These are phyloP conservation scores for Trifolium pratense DNA, from an alignment of 306 rosid species.

Conservation along the genomic window DNA sequence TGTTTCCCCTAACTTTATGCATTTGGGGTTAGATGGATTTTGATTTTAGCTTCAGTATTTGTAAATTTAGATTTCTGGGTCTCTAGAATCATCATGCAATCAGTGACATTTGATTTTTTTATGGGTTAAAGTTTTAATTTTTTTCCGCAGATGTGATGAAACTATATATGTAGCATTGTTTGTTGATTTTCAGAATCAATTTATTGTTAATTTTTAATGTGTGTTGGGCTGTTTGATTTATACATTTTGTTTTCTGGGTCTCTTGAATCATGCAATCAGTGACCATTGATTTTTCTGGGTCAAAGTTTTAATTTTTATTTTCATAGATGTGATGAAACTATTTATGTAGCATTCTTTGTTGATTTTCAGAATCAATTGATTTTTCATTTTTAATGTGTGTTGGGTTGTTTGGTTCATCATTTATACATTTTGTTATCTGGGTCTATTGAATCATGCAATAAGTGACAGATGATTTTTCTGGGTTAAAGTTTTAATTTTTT, in stretches of 20 bases:
- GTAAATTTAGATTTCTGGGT: constrained; percentile 33
- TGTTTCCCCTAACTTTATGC: background rate
- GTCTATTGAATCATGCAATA: constrained; percentile 32
- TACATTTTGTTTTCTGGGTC: constrained; percentile 31
- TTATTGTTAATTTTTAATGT: background rate
- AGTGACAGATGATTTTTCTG: background rate
- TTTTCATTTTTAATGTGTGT: background rate
- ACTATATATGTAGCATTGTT: background rate
- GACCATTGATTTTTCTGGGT: background rate
- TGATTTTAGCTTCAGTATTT: constrained; percentile 35
- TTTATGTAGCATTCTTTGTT: background rate
- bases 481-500: constrained; percentile 43
- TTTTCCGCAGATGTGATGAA: background rate
- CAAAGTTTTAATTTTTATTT: constrained; percentile 1
- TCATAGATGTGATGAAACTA: background rate
- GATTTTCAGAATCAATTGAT: background rate
- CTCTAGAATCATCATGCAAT: constrained; percentile 33
- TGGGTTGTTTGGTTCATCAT: constrained; percentile 6
- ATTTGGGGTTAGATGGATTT: constrained; percentile 34
- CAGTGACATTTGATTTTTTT: background rate
- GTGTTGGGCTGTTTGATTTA: constrained; percentile 1
- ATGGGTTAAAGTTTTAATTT: background rate
- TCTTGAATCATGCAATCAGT: constrained; percentile 26
- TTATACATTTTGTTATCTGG: constrained; percentile 27
- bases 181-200: background rate